Percentiles rank a stretch among this genome's conserved stretches.
Conservation (phyloP, 805 yeast species). For the Yarrowia sp. region DNA sequence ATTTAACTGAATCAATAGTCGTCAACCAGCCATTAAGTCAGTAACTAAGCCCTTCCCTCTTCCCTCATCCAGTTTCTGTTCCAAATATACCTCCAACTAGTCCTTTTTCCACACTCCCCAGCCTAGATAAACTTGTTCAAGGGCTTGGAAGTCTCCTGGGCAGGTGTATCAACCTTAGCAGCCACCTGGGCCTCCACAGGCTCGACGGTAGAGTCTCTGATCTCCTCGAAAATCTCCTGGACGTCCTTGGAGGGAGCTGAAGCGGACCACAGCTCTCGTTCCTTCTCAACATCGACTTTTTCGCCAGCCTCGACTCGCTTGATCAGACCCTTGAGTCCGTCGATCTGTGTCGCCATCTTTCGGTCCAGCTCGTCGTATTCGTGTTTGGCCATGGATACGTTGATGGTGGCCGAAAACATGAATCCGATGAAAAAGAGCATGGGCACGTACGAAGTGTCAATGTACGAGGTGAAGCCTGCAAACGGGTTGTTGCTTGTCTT, state of each 20-base stretch:
- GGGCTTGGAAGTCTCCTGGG: neutral
- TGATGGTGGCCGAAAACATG: constrained; percentile 48
- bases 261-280: constrained; percentile 36
- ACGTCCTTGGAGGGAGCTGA: constrained; percentile 14
- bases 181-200: neutral
- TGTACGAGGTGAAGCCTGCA: neutral
- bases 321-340: constrained; percentile 42
- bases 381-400: constrained; percentile 45
- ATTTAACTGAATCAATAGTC: too few species aligned
- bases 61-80: too few species aligned
- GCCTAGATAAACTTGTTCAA: neutral
- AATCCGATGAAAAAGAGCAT: constrained; percentile 45
- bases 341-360: constrained; percentile 41
- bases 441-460: constrained; percentile 37
- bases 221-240: constrained; percentile 9
- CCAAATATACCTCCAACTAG: too few species aligned
- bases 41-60: too few species aligned
- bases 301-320: constrained; percentile 41
- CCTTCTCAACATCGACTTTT: constrained; percentile 44
- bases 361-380: constrained; percentile 43
- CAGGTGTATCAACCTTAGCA: neutral
- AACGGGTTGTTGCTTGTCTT: constrained; percentile 13
- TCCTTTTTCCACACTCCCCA: too few species aligned
- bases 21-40: too few species aligned
- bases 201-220: constrained; percentile 13